phyloP scores from a whole-genome alignment of 2,329 filamentous ascomycete species.

The Chrysosporium queenslandicum region DNA sequence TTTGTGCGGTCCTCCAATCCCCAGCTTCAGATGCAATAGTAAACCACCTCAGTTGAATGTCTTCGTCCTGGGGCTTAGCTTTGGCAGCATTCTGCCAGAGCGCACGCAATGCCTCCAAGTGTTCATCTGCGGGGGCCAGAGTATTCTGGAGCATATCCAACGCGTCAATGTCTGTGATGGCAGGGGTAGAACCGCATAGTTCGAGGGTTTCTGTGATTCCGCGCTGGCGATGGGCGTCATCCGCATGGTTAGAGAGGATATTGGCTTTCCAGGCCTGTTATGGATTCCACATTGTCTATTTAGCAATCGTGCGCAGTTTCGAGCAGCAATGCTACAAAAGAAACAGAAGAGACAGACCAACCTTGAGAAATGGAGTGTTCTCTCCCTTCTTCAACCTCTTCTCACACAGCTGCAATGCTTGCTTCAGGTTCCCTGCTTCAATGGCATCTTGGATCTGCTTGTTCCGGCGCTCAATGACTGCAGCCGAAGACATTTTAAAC shows the following conservation, averaged over 20 bases:
- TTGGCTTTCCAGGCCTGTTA: slow-evolving; percentile 38
- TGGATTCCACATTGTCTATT: not conserved
- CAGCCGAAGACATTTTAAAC: slow-evolving; percentile 28
- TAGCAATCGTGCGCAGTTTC: not conserved
- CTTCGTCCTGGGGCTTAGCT: slow-evolving; percentile 35
- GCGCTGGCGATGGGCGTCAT: slow-evolving; percentile 34
- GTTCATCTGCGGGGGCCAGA: slow-evolving; percentile 28
- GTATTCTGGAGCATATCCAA: slow-evolving; percentile 37
- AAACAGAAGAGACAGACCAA: slow-evolving; percentile 18
- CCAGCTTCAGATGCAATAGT: slow-evolving; percentile 32
- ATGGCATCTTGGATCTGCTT: slow-evolving; percentile 43
- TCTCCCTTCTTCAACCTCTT: slow-evolving; percentile 48
- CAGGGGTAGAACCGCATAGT: slow-evolving; percentile 34
- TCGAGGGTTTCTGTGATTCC: slow-evolving; percentile 37
- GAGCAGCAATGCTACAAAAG: not conserved
- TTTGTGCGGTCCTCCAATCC: slow-evolving; percentile 42
- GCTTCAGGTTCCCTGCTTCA: slow-evolving; percentile 40
- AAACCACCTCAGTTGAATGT: slow-evolving; percentile 40
- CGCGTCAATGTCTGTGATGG: slow-evolving; percentile 37
- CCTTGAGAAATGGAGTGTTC: slow-evolving; percentile 34
- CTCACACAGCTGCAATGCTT: slow-evolving; percentile 41
- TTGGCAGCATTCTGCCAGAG: slow-evolving; percentile 42
- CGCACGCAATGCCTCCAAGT: slow-evolving; percentile 27
- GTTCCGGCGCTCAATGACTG: slow-evolving; percentile 38
- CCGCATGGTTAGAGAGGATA: slow-evolving; percentile 33